These are phyloP conservation scores for Pleurotus eryngii DNA, from an alignment of 768 basidiomycete genomes.

Conservation along the genomic window DNA sequence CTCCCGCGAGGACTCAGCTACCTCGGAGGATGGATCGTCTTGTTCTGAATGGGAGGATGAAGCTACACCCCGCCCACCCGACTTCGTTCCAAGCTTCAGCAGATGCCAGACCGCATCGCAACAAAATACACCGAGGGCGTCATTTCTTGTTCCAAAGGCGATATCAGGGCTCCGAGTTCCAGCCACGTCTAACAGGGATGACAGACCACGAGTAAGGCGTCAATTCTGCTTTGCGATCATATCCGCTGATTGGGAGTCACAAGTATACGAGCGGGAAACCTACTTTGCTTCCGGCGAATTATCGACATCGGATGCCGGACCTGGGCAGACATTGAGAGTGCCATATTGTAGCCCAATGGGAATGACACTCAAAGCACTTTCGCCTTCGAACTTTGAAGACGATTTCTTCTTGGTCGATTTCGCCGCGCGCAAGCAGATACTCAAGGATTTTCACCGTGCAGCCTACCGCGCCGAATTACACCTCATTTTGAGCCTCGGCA, in stretches of 20 bases:
- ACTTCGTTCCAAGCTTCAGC: conserved; percentile 1
- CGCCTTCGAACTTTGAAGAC: not conserved
- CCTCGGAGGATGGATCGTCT: not conserved
- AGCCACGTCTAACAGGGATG: not conserved
- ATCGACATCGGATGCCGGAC: not conserved
- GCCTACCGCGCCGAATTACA: not conserved
- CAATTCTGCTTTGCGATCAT: too few species aligned
- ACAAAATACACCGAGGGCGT: not conserved
- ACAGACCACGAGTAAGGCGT: not conserved
- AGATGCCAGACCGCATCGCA: not conserved
- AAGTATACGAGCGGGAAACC: too few species aligned
- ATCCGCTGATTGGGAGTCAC: too few species aligned
- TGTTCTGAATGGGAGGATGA: conserved; percentile 1
- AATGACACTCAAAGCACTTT: not conserved
- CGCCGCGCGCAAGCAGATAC: not conserved
- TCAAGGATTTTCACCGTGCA: not conserved
- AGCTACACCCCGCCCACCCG: conserved; percentile 3
- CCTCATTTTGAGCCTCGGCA: not conserved
- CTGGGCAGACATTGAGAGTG: not conserved
- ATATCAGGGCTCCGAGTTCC: not conserved
- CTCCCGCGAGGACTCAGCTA: not conserved
- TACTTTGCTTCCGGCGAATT: too few species aligned
- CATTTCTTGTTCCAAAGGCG: conserved; percentile 1
- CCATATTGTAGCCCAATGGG: not conserved
- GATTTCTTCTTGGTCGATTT: not conserved